Evolutionary conservation across 495 filamentous ascomycete species (phyloP).

Genomic region (Bathelium albidoporum): DNA sequence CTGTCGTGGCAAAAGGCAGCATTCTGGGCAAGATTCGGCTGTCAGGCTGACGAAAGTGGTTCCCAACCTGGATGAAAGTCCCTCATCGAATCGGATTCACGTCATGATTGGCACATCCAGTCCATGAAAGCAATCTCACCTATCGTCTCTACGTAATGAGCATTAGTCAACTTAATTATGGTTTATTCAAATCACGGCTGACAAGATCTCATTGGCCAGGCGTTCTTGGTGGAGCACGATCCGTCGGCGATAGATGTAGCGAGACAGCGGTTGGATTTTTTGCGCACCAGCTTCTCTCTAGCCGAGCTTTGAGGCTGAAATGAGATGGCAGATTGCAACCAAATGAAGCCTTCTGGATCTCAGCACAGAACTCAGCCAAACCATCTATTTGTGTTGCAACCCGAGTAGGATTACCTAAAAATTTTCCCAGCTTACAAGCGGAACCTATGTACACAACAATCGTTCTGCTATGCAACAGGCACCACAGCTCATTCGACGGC

Average conservation of each 20-base stretch:
- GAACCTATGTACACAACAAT: neutral
- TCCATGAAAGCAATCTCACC: neutral
- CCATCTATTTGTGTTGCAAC: neutral
- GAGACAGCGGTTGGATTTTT: neutral
- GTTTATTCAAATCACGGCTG: neutral
- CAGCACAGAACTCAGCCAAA: neutral
- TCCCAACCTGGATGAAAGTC: no score
- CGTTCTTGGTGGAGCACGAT: neutral
- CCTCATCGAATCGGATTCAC: neutral
- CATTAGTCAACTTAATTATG: neutral
- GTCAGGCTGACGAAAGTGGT: no score
- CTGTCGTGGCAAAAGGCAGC: no score
- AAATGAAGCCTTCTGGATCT: neutral
- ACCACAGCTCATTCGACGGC: neutral
- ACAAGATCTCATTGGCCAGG: neutral
- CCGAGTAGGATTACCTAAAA: neutral
- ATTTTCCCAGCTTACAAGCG: neutral
- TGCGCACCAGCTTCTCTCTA: neutral
- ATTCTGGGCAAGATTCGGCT: no score
- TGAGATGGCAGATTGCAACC: neutral
- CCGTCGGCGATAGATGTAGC: neutral
- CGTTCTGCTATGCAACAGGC: neutral
- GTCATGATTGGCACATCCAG: neutral
- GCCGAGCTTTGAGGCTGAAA: slow-evolving; percentile 1
- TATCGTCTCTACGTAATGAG: neutral